These are phyloP conservation scores for Sideroxylon spinosum DNA, from an alignment of 179 eudicot species.

Conservation along the genomic window DNA sequence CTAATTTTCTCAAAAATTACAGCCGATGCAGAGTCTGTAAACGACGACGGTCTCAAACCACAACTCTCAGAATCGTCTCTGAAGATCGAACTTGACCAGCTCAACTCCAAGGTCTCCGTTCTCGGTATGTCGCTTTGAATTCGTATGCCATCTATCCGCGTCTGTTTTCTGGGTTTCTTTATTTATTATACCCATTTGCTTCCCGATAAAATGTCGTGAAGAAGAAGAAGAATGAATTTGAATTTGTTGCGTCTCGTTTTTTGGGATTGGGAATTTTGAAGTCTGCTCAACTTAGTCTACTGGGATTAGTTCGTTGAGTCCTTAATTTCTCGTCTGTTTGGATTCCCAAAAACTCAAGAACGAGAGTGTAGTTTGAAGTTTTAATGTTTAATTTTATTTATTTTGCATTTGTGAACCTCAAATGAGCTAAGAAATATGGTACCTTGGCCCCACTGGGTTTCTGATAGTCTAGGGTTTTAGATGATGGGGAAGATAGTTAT, in stretches of 20 bases:
- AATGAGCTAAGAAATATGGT: background rate
- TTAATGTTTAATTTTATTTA: too few relatives aligned
- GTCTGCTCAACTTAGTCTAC: background rate
- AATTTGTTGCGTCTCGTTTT: background rate
- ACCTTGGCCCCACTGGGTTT: background rate
- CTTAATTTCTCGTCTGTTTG: background rate
- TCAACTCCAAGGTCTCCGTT: conserved; percentile 49
- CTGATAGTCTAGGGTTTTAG: background rate
- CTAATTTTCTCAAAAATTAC: background rate
- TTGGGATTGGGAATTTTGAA: background rate
- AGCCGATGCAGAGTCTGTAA: conserved; percentile 6
- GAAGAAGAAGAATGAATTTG: background rate
- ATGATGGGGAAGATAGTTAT: background rate
- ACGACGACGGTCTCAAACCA: conserved; percentile 16
- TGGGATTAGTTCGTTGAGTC: background rate
- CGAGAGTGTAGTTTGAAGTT: background rate
- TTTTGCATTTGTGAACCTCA: background rate
- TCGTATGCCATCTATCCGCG: too few relatives aligned
- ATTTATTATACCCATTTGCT: background rate
- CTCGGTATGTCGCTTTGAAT: conserved; percentile 31
- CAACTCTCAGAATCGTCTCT: conserved; percentile 23
- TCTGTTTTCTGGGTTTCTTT: background rate
- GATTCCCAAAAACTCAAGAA: background rate
- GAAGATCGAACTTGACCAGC: conserved; percentile 49
- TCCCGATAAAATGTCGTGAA: background rate